A percentile compares a stretch with the other conserved stretches of the same genome.
Evolutionary conservation across 2,329 filamentous ascomycete species (phyloP).

Genomic region (Acephala macrosclerotiorum): DNA sequence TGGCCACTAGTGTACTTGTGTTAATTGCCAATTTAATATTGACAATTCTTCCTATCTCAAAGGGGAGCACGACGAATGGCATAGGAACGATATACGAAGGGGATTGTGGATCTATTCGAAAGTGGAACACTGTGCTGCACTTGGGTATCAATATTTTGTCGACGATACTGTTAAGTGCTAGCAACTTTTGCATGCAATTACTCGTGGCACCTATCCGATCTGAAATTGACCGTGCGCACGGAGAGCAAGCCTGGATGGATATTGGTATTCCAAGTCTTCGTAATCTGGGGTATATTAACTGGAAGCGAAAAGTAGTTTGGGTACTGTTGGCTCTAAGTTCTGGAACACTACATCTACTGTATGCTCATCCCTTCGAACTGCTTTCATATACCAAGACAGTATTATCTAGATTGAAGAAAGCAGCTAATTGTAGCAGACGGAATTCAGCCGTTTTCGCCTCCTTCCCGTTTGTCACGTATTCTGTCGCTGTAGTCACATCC

Average conservation of each 20-base stretch:
- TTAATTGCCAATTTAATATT: neutral
- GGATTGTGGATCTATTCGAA: conserved; percentile 24
- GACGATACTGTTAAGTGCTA: conserved; percentile 43
- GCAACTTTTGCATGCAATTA: conserved; percentile 48
- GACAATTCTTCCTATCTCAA: neutral
- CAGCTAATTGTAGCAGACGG: neutral
- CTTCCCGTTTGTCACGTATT: neutral
- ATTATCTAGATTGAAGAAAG: neutral
- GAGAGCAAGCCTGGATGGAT: conserved; percentile 42
- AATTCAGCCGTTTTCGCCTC: neutral
- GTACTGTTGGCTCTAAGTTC: conserved; percentile 35
- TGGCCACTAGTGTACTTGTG: neutral
- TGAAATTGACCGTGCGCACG: conserved; percentile 45
- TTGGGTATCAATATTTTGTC: conserved; percentile 45
- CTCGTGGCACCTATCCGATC: conserved; percentile 42
- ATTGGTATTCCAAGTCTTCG: conserved; percentile 43
- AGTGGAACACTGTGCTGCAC: conserved; percentile 36
- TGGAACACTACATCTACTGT: conserved; percentile 39
- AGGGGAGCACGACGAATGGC: neutral
- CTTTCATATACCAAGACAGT: too few relatives aligned
- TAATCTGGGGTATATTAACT: conserved; percentile 37
- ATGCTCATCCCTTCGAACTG: neutral
- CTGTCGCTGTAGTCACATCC: neutral
- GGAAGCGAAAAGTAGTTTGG: conserved; percentile 34
- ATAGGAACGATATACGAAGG: conserved; percentile 31